Percentiles rank a stretch among this genome's conserved stretches.
Conservation (phyloP, 352 stramenopile genomes). For the Pythium phragmitis region DNA sequence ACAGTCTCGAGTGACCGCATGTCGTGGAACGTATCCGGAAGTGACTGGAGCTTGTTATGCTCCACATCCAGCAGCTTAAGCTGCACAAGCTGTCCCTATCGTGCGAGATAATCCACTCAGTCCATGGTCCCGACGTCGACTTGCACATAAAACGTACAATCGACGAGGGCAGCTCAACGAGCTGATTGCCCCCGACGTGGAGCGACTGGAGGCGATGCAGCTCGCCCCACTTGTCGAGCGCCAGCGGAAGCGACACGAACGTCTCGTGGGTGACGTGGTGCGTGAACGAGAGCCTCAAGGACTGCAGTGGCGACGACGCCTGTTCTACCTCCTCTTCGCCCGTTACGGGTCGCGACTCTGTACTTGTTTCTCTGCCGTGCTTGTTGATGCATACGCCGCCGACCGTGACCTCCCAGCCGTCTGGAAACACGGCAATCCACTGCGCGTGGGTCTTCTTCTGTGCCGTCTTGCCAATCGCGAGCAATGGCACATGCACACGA, state of each 20-base stretch:
- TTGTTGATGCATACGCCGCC: constrained; percentile 20
- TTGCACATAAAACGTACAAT: constrained; percentile 41
- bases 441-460: constrained; percentile 19
- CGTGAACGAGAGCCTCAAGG: constrained; percentile 44
- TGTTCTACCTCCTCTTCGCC: not conserved
- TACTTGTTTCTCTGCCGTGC: not conserved
- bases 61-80: constrained; percentile 64
- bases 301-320: constrained; percentile 17
- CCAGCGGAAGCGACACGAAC: constrained; percentile 36
- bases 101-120: not conserved
- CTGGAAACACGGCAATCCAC: constrained; percentile 20
- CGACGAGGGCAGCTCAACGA: constrained; percentile 57
- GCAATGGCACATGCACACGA: constrained; percentile 37
- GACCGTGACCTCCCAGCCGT: constrained; percentile 25
- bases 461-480: constrained; percentile 30
- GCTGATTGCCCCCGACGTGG: constrained; percentile 56
- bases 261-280: constrained; percentile 46
- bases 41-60: constrained; percentile 60
- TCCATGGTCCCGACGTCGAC: constrained; percentile 10
- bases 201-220: constrained; percentile 46
- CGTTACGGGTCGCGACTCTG: constrained; percentile 2
- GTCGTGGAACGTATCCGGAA: constrained; percentile 57
- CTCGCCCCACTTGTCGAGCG: constrained; percentile 51
- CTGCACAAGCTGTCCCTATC: constrained; percentile 52
- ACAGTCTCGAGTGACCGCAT: constrained; percentile 46